Evolutionary conservation across 192 early-diverging fungal species (phyloP).

Genomic region (Coemansia sp.): DNA sequence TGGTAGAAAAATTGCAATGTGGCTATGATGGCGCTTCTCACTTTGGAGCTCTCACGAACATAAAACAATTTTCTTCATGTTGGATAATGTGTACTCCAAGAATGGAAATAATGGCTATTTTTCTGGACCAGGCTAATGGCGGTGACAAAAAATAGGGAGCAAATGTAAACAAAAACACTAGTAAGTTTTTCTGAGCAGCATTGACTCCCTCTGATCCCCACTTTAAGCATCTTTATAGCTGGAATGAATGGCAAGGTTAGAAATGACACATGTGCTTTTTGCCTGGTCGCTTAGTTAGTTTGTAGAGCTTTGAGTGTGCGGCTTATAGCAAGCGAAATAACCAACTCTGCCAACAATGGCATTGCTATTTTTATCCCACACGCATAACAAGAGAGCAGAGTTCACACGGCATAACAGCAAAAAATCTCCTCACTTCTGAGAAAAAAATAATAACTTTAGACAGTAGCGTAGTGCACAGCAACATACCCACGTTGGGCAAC

Average conservation of each 20-base stretch:
- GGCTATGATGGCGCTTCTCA: background rate
- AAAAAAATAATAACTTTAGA: background rate
- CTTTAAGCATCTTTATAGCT: background rate
- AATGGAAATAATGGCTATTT: conserved; percentile 4
- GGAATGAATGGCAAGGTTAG: too few species aligned
- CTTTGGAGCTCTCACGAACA: conserved; percentile 4
- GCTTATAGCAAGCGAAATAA: too few species aligned
- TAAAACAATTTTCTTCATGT: conserved; percentile 2
- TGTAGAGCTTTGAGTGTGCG: too few species aligned
- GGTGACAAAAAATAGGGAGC: background rate
- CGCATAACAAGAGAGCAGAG: too few species aligned
- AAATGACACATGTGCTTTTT: too few species aligned
- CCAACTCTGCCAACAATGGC: too few species aligned
- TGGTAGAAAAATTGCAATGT: background rate
- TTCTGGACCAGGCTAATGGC: background rate
- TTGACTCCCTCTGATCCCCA: conserved; percentile 2
- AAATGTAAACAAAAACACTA: conserved; percentile 24
- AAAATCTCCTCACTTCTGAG: background rate
- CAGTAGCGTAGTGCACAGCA: background rate
- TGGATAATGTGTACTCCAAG: conserved; percentile 6
- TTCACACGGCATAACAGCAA: background rate
- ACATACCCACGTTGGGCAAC: conserved; percentile 1
- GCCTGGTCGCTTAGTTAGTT: too few species aligned
- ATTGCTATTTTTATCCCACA: too few species aligned
- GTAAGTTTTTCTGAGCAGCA: background rate